These are phyloP conservation scores for Trematosphaeria pertusa DNA, from an alignment of 2,329 filamentous ascomycete genomes.

Conservation along the genomic window DNA sequence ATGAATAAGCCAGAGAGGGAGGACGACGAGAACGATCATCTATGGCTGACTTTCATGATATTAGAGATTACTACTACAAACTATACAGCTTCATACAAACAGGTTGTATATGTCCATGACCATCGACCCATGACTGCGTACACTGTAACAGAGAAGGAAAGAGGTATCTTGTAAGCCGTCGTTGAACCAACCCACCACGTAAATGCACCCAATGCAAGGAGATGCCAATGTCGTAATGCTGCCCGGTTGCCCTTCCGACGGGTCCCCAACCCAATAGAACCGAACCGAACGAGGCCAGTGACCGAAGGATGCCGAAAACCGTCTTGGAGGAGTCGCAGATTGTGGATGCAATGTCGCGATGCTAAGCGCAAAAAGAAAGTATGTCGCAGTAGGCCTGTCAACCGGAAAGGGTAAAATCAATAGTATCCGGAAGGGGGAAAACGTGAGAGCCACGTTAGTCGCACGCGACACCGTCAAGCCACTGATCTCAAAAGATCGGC, in stretches of 20 bases:
- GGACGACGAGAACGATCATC: no score
- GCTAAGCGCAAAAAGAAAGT: slow-evolving; percentile 11
- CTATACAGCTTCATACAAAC: no score
- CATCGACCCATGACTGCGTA: slow-evolving; percentile 18
- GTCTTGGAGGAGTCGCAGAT: slow-evolving; percentile 10
- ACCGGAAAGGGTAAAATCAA: slow-evolving; percentile 21
- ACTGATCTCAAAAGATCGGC: slow-evolving; percentile 44
- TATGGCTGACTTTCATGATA: no score
- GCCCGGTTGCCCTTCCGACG: not conserved
- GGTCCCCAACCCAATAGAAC: not conserved
- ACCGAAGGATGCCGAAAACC: slow-evolving; percentile 1
- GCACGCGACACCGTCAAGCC: slow-evolving; percentile 41
- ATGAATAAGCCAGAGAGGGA: no score
- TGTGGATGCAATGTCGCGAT: slow-evolving; percentile 19
- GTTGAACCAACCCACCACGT: slow-evolving; percentile 11
- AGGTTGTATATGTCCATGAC: slow-evolving; percentile 10
- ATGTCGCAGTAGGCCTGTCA: slow-evolving; percentile 15
- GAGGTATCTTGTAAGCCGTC: slow-evolving; percentile 29
- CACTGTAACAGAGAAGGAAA: slow-evolving; percentile 20
- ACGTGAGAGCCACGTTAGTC: slow-evolving; percentile 42
- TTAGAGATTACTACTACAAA: slow-evolving; percentile 14
- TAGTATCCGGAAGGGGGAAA: slow-evolving; percentile 22
- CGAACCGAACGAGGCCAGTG: not conserved
- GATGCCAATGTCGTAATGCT: slow-evolving; percentile 11
- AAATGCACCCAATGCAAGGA: slow-evolving; percentile 18